Evolutionary conservation across 768 basidiomycete species (phyloP).

Genomic region (Leucosporidium yakuticum): DNA sequence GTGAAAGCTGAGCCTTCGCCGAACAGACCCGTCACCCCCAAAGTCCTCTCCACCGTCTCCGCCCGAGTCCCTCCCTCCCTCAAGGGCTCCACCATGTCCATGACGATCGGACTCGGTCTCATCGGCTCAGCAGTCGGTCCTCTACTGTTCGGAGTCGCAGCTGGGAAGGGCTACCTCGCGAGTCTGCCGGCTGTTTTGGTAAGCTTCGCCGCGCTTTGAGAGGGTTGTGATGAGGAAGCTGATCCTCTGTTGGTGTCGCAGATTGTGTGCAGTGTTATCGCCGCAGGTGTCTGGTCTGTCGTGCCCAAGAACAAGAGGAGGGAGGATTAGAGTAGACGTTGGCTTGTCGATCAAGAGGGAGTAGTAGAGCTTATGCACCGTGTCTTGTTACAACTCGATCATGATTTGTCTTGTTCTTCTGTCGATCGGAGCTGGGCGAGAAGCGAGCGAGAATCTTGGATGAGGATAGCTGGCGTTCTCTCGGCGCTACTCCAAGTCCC

Average conservation of each 20-base stretch:
- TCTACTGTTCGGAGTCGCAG: slow-evolving; percentile 18
- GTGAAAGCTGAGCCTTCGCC: background rate
- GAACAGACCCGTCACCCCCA: slow-evolving; percentile 22
- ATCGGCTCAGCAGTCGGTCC: slow-evolving; percentile 22
- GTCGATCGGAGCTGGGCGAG: too few relatives aligned
- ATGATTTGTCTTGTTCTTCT: too few relatives aligned
- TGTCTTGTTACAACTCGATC: too few relatives aligned
- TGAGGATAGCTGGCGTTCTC: too few relatives aligned
- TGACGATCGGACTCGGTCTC: slow-evolving; percentile 28
- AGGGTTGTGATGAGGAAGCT: too few relatives aligned
- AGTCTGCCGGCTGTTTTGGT: background rate
- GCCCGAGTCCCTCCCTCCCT: slow-evolving; percentile 23
- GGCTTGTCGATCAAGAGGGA: too few relatives aligned
- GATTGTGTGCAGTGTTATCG: slow-evolving; percentile 13
- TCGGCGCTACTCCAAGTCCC: too few relatives aligned
- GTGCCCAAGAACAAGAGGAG: slow-evolving; percentile 30
- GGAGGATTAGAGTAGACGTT: slow-evolving; percentile 27
- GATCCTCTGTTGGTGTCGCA: background rate
- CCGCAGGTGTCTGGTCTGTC: background rate
- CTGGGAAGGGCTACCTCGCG: background rate
- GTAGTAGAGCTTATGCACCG: too few relatives aligned
- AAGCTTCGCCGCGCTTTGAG: background rate
- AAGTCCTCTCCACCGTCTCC: slow-evolving; percentile 15
- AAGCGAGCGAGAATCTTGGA: too few relatives aligned
- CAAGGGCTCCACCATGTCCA: slow-evolving; percentile 15